Evolutionary conservation across 1,284 basidiomycete species (phyloP), one percentile per base, ranked within the genome.

Genomic region (Lentinus polychrous): DNA sequence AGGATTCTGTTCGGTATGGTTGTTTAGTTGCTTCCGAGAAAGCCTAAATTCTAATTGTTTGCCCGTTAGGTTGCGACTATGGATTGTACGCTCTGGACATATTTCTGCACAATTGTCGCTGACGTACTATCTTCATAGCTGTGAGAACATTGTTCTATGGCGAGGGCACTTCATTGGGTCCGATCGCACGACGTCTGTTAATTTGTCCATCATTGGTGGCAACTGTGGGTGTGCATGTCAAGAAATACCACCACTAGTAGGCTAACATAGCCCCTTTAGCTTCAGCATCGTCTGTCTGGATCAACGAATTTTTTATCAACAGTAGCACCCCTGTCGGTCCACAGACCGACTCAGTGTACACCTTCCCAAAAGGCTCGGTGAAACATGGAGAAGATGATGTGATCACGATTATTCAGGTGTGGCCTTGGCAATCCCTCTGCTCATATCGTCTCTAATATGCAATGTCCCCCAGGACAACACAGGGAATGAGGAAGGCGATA

Each of bases 101-200:
- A 43, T 8, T 8, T 18, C 20, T 11, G 12, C 31, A 17, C 17
- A 15, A 33, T 31, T 27, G 27, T 27, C 27, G 10, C 27, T 27
- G 27, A 27, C 10, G 11, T 37, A 27, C 43, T 17, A 24, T 33
- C 17, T 12, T 7, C 34, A 14, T 8, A 87, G 86, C 64, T 87
- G 86, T 52, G 86, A 90, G 63, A 86, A 86, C 54, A 70, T 74
- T 8, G 81, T 90, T 20, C 65, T 92, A 8, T 91, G 86, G 86
- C 75, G 87, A 41, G 90, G 89, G 1, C 82, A 86, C 60, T 92
- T 92, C 63, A 70, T 65, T 11, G 76, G 75, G 0, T 79, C 74
- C 1, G 78, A 78, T 8, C 58, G 60, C 1, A 78, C 80, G 57
- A 78, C 72, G 50, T 81, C 74, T 20, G 75, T 82, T 14, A 83